Conservation (phyloP, 257 asterid species). For the Pogostemon cablin region DNA sequence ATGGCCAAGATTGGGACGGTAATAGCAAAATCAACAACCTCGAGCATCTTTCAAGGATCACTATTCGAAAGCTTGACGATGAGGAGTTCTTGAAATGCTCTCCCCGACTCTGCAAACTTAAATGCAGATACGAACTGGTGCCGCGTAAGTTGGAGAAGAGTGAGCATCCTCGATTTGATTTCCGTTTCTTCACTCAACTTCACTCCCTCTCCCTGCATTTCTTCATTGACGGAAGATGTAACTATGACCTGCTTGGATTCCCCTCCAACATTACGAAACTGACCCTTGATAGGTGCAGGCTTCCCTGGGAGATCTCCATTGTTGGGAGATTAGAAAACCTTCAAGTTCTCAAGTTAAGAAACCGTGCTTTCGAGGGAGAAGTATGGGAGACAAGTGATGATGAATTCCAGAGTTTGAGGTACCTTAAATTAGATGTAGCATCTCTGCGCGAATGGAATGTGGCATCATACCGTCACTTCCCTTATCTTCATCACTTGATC, state of each 20-base stretch:
- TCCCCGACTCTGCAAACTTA: conserved; percentile 15
- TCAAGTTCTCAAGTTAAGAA: conserved; percentile 3
- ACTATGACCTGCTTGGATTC: too few species aligned
- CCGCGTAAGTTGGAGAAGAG: too few species aligned
- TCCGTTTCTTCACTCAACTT: conserved; percentile 14
- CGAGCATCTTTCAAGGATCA: not conserved
- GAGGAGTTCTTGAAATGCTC: conserved; percentile 20
- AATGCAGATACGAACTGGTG: not conserved
- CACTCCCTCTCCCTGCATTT: not conserved
- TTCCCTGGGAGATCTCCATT: conserved; percentile 19
- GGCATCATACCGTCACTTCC: not conserved
- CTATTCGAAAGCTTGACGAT: not conserved
- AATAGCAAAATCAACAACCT: not conserved
- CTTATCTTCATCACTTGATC: not conserved
- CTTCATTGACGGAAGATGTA: too few species aligned
- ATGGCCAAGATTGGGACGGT: not conserved
- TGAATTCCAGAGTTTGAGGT: conserved; percentile 1
- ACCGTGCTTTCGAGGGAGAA: not conserved
- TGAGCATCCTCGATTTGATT: not conserved
- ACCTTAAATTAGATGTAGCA: not conserved
- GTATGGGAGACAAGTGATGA: not conserved
- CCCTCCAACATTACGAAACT: conserved; percentile 16
- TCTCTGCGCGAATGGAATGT: conserved; percentile 6
- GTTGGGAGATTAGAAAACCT: conserved; percentile 20
- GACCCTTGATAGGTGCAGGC: not conserved